Conservation (phyloP, 352 stramenopile species). For the Globisporangium echinulatum region DNA sequence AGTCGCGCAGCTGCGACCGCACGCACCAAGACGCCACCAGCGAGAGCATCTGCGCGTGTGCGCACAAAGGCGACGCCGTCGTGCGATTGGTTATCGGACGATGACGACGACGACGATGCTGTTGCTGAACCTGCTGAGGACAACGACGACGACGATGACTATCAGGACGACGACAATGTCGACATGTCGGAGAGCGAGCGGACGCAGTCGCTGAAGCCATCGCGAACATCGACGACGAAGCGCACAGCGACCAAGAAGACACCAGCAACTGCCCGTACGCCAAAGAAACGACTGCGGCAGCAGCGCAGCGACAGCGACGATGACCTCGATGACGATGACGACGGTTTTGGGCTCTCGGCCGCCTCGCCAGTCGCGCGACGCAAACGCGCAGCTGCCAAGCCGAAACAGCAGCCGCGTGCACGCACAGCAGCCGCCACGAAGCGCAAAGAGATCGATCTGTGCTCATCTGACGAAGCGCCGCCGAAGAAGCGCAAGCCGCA, state of each 20-base stretch:
- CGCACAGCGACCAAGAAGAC: conserved; percentile 11
- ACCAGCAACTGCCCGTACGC: conserved; percentile 8
- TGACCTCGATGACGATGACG: conserved; percentile 19
- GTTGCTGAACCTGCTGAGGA: conserved; percentile 34
- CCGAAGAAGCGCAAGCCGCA: conserved; percentile 30
- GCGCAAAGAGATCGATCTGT: conserved; percentile 37
- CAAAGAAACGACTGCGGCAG: conserved; percentile 41
- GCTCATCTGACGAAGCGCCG: conserved; percentile 34
- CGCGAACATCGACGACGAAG: not conserved
- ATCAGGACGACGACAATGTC: conserved; percentile 25
- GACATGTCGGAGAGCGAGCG: conserved; percentile 27
- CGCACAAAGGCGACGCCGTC: conserved; percentile 18
- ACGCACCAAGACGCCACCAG: conserved; percentile 2
- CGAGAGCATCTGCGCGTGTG: conserved; percentile 1
- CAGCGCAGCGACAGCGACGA: conserved; percentile 19
- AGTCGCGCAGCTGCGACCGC: conserved; percentile 16
- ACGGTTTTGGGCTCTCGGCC: not conserved
- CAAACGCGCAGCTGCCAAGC: conserved; percentile 11
- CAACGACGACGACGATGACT: conserved; percentile 56
- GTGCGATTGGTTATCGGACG: conserved; percentile 30
- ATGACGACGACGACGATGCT: conserved; percentile 27
- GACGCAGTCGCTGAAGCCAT: not conserved
- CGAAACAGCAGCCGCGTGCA: too few species aligned
- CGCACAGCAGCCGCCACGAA: conserved; percentile 1
- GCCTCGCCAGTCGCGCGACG: conserved; percentile 4